These are phyloP conservation scores for Phytophthora aleatoria DNA, from an alignment of 352 stramenopile genomes.

Conservation along the genomic window DNA sequence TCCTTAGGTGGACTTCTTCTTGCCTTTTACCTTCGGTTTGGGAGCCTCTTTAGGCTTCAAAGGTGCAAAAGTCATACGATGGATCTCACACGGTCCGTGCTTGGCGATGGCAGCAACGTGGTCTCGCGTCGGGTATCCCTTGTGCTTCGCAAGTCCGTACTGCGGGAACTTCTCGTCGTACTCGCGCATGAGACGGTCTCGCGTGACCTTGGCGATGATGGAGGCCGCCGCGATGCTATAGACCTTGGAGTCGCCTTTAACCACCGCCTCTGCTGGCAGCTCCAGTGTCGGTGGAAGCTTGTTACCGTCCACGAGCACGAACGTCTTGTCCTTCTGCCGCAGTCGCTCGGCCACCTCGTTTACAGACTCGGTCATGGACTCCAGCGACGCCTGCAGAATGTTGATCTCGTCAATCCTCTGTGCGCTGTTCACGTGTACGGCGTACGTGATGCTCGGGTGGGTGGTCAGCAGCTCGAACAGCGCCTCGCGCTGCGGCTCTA, in stretches of 20 bases:
- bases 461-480: conserved; percentile 90
- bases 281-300: conserved; percentile 90
- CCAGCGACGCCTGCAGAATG: conserved; percentile 97
- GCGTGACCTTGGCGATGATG: conserved; percentile 98
- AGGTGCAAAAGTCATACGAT: conserved; percentile 96
- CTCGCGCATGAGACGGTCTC: conserved; percentile 97
- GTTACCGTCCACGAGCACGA: conserved; percentile 97
- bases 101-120: conserved; percentile 91
- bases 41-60: conserved; percentile 80
- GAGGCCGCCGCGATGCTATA: conserved; percentile 97
- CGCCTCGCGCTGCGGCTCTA: conserved; percentile 91
- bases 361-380: conserved; percentile 94
- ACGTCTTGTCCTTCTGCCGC: conserved; percentile 52
- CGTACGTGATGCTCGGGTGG: conserved; percentile 85
- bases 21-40: conserved; percentile 28
- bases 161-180: conserved; percentile 93
- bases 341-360: conserved; percentile 50
- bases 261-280: conserved; percentile 86
- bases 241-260: conserved; percentile 96
- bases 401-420: conserved; percentile 98
- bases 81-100: conserved; percentile 93
- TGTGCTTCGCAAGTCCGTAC: conserved; percentile 96
- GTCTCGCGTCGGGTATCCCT: conserved; percentile 95
- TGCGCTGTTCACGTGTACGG: conserved; percentile 76
- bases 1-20: conserved; percentile 17